A percentile compares a stretch with the other conserved stretches of the same genome.
Conservation (phyloP, 352 stramenopile species). For the Blastocystis sp. region DNA sequence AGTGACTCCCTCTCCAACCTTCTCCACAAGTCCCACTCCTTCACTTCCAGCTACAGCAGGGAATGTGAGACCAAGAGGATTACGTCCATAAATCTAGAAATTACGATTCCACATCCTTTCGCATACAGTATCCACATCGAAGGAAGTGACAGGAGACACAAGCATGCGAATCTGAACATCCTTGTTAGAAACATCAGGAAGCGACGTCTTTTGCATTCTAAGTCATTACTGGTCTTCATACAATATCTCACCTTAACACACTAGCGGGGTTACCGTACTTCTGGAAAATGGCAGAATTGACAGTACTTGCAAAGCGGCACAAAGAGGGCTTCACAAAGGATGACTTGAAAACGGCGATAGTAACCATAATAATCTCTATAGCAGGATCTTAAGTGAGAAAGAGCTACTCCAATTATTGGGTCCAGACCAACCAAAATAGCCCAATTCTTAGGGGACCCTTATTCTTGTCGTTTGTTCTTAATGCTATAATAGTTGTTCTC, state of each 20-base stretch:
- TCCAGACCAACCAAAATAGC: neutral
- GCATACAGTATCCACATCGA: slow-evolving; percentile 36
- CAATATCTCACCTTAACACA: slow-evolving; percentile 29
- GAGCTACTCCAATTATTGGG: neutral
- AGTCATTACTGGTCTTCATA: neutral
- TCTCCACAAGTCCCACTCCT: slow-evolving; percentile 65
- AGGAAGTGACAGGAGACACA: slow-evolving; percentile 47
- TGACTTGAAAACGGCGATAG: slow-evolving; percentile 28
- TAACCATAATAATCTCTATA: slow-evolving; percentile 18
- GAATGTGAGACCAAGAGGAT: slow-evolving; percentile 45
- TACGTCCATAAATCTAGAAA: slow-evolving; percentile 40
- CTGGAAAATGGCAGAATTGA: slow-evolving; percentile 60
- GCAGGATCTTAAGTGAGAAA: neutral
- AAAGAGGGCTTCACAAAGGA: slow-evolving; percentile 44
- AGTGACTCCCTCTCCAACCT: slow-evolving; percentile 64
- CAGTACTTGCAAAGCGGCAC: slow-evolving; percentile 52
- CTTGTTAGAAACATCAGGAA: slow-evolving; percentile 3
- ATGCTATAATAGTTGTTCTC: neutral
- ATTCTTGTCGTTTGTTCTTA: neutral
- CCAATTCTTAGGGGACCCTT: neutral
- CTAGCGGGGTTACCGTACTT: slow-evolving; percentile 40
- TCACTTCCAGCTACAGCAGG: slow-evolving; percentile 65
- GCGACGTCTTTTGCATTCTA: slow-evolving; percentile 37
- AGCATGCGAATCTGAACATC: slow-evolving; percentile 58
- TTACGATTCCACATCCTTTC: neutral